These are phyloP conservation scores for Gossypium schwendimanii DNA, from an alignment of 441 rosid species.

Conservation along the genomic window DNA sequence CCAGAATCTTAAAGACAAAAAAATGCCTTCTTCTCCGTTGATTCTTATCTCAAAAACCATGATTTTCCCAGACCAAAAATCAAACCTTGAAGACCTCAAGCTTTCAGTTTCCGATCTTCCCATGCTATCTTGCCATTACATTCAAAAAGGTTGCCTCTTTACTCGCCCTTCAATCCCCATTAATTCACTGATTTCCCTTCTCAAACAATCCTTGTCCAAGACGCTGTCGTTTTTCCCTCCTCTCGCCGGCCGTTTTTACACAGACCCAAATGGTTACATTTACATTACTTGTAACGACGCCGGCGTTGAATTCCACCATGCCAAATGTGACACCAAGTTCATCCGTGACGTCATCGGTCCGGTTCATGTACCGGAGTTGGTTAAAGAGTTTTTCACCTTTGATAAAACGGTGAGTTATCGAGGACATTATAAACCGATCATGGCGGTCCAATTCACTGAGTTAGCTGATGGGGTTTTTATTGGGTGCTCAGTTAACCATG, in stretches of 20 bases:
- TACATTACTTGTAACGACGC: constrained; percentile 41
- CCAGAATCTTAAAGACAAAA: neutral
- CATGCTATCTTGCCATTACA: constrained; percentile 60
- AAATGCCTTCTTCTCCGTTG: constrained; percentile 33
- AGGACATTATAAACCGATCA: constrained; percentile 46
- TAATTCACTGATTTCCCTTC: constrained; percentile 20
- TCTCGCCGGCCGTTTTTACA: constrained; percentile 53
- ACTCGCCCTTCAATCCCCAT: constrained; percentile 26
- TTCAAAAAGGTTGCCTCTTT: constrained; percentile 57
- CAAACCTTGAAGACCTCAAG: constrained; percentile 39
- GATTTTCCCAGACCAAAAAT: constrained; percentile 32
- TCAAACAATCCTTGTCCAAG: constrained; percentile 36
- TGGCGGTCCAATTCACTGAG: constrained; percentile 56
- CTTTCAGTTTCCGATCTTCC: constrained; percentile 67
- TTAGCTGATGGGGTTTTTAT: constrained; percentile 48
- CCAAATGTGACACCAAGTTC: constrained; percentile 14
- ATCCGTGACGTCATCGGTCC: constrained; percentile 34
- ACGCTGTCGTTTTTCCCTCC: constrained; percentile 53
- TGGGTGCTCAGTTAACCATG: constrained; percentile 46
- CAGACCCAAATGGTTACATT: constrained; percentile 35
- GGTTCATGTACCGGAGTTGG: constrained; percentile 37
- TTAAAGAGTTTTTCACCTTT: constrained; percentile 37
- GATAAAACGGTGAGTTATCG: constrained; percentile 45
- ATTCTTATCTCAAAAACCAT: constrained; percentile 28
- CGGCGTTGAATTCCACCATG: constrained; percentile 43